phyloP scores from a whole-genome alignment of 352 stramenopile species.

The Pythium diclinum region DNA sequence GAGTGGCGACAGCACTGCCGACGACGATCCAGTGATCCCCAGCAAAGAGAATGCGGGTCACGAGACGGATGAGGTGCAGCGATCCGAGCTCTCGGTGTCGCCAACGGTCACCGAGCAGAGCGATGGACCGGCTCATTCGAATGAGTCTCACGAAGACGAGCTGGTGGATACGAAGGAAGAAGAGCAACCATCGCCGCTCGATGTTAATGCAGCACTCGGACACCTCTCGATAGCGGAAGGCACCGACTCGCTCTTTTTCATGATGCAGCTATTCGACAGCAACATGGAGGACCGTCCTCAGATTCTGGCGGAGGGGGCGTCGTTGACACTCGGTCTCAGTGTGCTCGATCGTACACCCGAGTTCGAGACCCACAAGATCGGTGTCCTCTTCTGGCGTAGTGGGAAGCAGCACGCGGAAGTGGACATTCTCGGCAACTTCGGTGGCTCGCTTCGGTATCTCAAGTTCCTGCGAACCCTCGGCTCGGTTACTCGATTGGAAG shows the following conservation, averaged over 20 bases:
- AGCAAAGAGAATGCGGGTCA: neutral
- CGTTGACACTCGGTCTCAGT: constrained; percentile 57
- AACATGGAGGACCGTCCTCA: constrained; percentile 51
- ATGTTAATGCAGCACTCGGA: neutral
- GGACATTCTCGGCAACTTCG: constrained; percentile 69
- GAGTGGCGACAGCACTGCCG: neutral
- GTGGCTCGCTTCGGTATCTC: constrained; percentile 73
- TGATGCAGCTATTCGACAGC: constrained; percentile 83
- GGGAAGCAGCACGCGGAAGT: constrained; percentile 54
- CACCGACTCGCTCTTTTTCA: constrained; percentile 69
- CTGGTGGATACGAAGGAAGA: neutral
- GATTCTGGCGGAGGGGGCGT: constrained; percentile 49
- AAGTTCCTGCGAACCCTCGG: constrained; percentile 70
- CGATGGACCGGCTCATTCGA: neutral
- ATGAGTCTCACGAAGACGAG: neutral
- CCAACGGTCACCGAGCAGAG: neutral
- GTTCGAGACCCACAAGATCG: constrained; percentile 87
- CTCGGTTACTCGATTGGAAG: constrained; percentile 62
- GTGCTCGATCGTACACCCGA: constrained; percentile 79
- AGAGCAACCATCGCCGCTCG: neutral
- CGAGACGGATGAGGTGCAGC: neutral
- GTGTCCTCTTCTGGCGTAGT: constrained; percentile 67
- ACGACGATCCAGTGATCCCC: neutral
- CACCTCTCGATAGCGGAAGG: neutral
- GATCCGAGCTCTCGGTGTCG: neutral